phyloP scores from a whole-genome alignment of 2,329 filamentous ascomycete species.

The Drechmeria coniospora region DNA sequence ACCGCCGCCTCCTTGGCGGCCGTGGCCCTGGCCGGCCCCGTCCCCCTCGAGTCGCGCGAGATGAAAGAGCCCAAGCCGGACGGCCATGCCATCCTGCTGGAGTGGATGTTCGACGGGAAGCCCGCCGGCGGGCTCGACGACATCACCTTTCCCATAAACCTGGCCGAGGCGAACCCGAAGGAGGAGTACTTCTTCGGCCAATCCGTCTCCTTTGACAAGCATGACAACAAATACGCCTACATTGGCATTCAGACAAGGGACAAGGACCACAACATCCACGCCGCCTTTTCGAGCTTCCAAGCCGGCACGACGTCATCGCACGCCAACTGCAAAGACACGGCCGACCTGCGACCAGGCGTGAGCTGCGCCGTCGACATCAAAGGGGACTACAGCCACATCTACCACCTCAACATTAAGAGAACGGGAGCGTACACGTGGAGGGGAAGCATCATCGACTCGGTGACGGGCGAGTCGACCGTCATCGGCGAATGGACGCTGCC shows the following conservation, averaged over 20 bases:
- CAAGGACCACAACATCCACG: slow-evolving; percentile 7
- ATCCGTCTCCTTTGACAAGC: slow-evolving; percentile 5
- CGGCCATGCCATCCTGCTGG: no score
- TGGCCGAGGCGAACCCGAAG: slow-evolving; percentile 6
- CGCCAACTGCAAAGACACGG: slow-evolving; percentile 9
- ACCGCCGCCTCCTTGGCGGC: no score
- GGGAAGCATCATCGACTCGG: slow-evolving; percentile 8
- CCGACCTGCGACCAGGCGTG: slow-evolving; percentile 12
- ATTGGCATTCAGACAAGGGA: slow-evolving; percentile 8
- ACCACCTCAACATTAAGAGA: slow-evolving; percentile 7
- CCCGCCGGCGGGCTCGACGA: slow-evolving; percentile 6
- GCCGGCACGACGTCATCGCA: slow-evolving; percentile 5
- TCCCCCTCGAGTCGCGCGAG: no score
- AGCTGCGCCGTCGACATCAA: slow-evolving; percentile 8
- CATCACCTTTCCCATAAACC: slow-evolving; percentile 9
- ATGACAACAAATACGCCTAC: slow-evolving; percentile 5
- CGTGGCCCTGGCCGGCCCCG: no score
- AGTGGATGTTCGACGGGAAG: neutral
- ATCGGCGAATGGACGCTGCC: slow-evolving; percentile 10
- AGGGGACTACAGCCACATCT: slow-evolving; percentile 7
- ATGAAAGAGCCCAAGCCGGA: no score
- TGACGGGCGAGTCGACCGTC: slow-evolving; percentile 1
- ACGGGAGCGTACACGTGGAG: slow-evolving; percentile 8
- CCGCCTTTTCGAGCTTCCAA: slow-evolving; percentile 9
- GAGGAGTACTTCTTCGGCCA: slow-evolving; percentile 11